phyloP scores from a whole-genome alignment of 2,329 filamentous ascomycete species.

The Alternaria solani region DNA sequence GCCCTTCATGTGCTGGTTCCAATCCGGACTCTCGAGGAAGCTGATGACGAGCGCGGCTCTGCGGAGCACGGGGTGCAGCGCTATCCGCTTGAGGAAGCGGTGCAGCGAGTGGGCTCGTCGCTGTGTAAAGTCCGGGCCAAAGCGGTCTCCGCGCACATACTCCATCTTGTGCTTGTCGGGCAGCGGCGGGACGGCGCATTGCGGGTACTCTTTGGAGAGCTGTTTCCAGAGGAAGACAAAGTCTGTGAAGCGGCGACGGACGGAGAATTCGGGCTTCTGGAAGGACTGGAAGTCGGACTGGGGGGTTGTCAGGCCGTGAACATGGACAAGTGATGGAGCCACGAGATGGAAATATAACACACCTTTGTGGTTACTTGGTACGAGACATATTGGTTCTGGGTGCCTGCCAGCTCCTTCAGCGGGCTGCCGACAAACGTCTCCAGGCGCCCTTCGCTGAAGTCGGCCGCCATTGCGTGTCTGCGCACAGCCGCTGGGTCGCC shows the following conservation, averaged over 20 bases:
- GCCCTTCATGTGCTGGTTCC: slow-evolving; percentile 94
- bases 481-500: slow-evolving; percentile 17
- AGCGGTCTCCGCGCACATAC: slow-evolving; percentile 95
- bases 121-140: slow-evolving; percentile 89
- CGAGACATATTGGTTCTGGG: slow-evolving; percentile 95
- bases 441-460: slow-evolving; percentile 70
- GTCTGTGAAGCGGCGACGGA: slow-evolving; percentile 94
- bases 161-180: slow-evolving; percentile 99
- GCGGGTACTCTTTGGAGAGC: slow-evolving; percentile 84
- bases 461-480: slow-evolving; percentile 41
- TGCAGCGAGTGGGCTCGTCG: slow-evolving; percentile 89
- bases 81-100: slow-evolving; percentile 85
- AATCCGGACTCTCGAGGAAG: slow-evolving; percentile 92
- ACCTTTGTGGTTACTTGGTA: slow-evolving; percentile 93
- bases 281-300: slow-evolving; percentile 96
- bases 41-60: slow-evolving; percentile 82
- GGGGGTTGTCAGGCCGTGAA: slow-evolving; percentile 3
- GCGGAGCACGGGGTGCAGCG: slow-evolving; percentile 87
- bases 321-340: background rate
- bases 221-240: slow-evolving; percentile 97
- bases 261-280: slow-evolving; percentile 77
- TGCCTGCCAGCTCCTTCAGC: slow-evolving; percentile 94
- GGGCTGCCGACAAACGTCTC: slow-evolving; percentile 85
- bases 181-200: slow-evolving; percentile 90
- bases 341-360: slow-evolving; percentile 22